These are phyloP conservation scores for Punctularia strigosozonata DNA, from an alignment of 768 basidiomycete species.

Conservation along the genomic window DNA sequence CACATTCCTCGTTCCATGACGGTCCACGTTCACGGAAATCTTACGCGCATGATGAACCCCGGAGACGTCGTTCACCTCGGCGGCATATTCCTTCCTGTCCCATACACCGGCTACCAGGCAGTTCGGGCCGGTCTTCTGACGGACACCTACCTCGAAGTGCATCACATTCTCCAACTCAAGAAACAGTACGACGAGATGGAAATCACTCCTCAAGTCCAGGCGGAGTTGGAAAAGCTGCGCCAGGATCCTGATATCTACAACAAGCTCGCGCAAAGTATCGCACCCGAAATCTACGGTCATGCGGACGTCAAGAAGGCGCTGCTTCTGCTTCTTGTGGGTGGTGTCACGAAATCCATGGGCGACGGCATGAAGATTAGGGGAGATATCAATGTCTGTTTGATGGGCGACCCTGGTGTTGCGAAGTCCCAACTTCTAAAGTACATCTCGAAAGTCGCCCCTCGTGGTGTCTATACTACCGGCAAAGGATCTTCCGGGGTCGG, in stretches of 20 bases:
- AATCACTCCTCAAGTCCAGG: slow-evolving; percentile 72
- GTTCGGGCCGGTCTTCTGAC: slow-evolving; percentile 93
- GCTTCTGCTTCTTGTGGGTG: slow-evolving; percentile 84
- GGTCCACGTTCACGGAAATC: slow-evolving; percentile 80
- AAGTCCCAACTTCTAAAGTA: slow-evolving; percentile 97
- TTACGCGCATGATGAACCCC: slow-evolving; percentile 86
- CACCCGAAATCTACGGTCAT: slow-evolving; percentile 98
- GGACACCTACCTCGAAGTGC: slow-evolving; percentile 91
- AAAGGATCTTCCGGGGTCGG: slow-evolving; percentile 98
- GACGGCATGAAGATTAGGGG: slow-evolving; percentile 99
- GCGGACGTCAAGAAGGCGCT: slow-evolving; percentile 95
- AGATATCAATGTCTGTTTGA: slow-evolving; percentile 93
- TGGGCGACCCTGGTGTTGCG: slow-evolving; percentile 99
- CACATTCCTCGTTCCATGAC: slow-evolving; percentile 99
- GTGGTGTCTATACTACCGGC: slow-evolving; percentile 97
- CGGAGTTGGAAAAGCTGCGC: slow-evolving; percentile 54
- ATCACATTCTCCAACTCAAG: slow-evolving; percentile 88
- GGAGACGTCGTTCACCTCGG: slow-evolving; percentile 93
- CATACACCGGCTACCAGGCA: slow-evolving; percentile 96
- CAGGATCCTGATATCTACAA: slow-evolving; percentile 74
- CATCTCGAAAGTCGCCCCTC: slow-evolving; percentile 95
- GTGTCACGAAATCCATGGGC: slow-evolving; percentile 88
- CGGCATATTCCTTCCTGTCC: slow-evolving; percentile 95
- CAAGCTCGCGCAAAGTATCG: slow-evolving; percentile 86
- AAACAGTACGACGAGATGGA: slow-evolving; percentile 97